Base-by-base conservation (phyloP, 116 monocot species). In the Iris pallida region DNA sequence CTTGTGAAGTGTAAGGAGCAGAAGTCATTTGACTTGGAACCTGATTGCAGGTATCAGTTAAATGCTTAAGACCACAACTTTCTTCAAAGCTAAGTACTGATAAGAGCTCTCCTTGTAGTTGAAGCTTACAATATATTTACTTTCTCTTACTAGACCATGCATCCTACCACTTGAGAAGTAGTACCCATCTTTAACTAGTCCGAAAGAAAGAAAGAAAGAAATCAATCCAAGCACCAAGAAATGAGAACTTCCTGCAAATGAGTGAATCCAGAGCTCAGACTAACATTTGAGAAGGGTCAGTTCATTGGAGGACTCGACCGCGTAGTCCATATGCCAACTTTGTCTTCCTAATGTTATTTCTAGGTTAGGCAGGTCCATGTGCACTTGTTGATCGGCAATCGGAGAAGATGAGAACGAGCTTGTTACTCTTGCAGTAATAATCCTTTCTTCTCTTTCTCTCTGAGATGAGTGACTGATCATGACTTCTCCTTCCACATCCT, bases 301-400 rank as follows among this genome's bases (percentile, higher is more conserved):
- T 66, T 66, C 66, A 20, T 65, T 49, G 53, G 67, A 67, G 16
- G 67, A 67, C 42, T 67, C 67, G 2, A 30, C 30, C 30, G 13
- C 54, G 19, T 17, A 48, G 16, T 84, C 87, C 63, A 74, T 68
- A 11, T 85, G 78, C 85, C 92, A 92, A 54, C 81, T 85, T 51
- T 80, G 78, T 58, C 92, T 85, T 69, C 88, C 88, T 64, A 92
- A 68, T 0, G 88, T 80, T 65, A 92, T 73, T 15, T 91, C 91
- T 15, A 91, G 73, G 85, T 85, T 76, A 18, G 90, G 90, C 9
- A 76, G 6, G 42, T 59, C 72, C 11, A 7, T 46, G 12, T 45
- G 16, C 63, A 47, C 66, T 16, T 47, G 46, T 7, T 53, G 43
- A 5, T 47, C 1, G 6, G 48, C 61, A 41, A 20, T 47, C 8